Base-by-base conservation (phyloP, 768 basidiomycete genomes). In the Pisolithus tinctorius region DNA sequence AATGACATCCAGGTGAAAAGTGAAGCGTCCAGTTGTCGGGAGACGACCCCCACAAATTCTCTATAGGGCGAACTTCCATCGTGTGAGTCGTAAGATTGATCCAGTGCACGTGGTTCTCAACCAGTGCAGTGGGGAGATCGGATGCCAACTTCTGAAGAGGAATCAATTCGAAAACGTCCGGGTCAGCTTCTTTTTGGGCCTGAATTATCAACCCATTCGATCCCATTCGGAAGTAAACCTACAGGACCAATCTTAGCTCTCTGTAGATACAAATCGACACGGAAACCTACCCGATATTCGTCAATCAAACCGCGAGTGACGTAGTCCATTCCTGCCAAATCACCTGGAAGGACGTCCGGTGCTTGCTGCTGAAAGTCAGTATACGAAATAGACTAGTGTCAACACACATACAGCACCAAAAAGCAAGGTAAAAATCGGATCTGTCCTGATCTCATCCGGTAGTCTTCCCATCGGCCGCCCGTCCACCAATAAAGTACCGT, bases 381-480 rank as follows among this genome's bases (percentile, higher is more conserved):
- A 37, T 7, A n/a, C 42, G 41, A 55, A n/a, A 27, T 9, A 14
- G 17, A 23, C 37, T 25, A 29, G 4, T 31, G 23, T 13, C 34
- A 3, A n/a, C 42, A 40, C 41, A 57, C 64, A 34, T 55, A 73
- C 74, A 51, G 64, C 37, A 29, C 66, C 63, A 40, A 79, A 69
- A n/a, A 76, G 50, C 6, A 64, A 59, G 13, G 41, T 42, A 50
- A 74, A 78, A 2, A 63, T 56, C 1, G 63, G 29, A 55, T 77
- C 67, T 0, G 25, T 44, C 2, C 59, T 39, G 27, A 78, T 72
- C 0, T 55, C 51, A 7, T 39, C 27, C 0, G 77, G 73, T 13
- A 79, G 65, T 23, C 64, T 67, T 16, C 72, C 70, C 8, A 73
- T 50, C 1, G 69, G 64, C 50, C 67, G 67, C 6, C 76, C 77